Base-by-base conservation (phyloP, 1,139 yeast species). In the Yamadazyma siamensis region DNA sequence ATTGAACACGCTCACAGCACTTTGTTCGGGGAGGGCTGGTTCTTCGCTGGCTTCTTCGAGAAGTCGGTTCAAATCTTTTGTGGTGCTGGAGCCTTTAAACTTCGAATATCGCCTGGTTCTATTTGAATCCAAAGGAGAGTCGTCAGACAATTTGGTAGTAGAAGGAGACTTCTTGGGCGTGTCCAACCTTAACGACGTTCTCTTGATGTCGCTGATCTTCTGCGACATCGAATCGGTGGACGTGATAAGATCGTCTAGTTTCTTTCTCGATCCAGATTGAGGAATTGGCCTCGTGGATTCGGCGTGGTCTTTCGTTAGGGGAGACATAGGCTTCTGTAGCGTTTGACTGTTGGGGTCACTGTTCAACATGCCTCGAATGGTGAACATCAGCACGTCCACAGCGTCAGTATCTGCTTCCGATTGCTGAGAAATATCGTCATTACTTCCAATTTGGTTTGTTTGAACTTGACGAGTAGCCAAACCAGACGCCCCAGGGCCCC, bases 291-390 rank as follows among this genome's bases (percentile, higher is more conserved):
- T 10, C 9, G 10, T 18, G 20, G 20, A 18, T 7, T 10, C 10
- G 10, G 9, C 9, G 10, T 10, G 20, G 7, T 18, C 10, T 8
- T 18, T 10, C 7, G 20, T 7, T 8, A 7, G 9, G 10, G 20
- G 20, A 8, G 20, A 10, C 7, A 18, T 15, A 13, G 44, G 41
- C 19, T 50, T 38, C 4, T 32, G 26, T 5, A 25, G 4, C 13
- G 29, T 24, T 8, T 37, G 38, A 19, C 36, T 27, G 15, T 65
- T 65, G n/a, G 69, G 69, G 3, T 65, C 65, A 5, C 57, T 55
- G 36, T 45, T 43, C 34, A 56, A 47, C 28, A 56, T 54, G 32
- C 55, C 65, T 27, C 48, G 43, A 52, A 62, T 56, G 26, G 62
- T 56, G 12, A 61, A 41, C 29, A 52, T 39, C 59, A 56, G 62